phyloP scores from a whole-genome alignment of 257 asterid genomes.

The Nicotiana attenuata region DNA sequence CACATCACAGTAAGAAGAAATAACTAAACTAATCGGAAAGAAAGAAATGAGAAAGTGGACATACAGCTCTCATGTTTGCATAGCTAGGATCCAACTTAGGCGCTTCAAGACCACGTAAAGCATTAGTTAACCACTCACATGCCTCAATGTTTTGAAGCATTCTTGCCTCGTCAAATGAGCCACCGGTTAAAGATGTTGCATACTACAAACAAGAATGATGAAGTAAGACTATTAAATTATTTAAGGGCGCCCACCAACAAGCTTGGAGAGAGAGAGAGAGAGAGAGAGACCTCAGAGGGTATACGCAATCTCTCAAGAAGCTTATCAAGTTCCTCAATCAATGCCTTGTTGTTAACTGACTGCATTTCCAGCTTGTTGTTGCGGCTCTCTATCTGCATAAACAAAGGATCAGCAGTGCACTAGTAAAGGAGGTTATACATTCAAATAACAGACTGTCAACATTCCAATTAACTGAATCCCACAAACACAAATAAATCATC shows the following conservation, averaged over 20 bases:
- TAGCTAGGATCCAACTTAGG: constrained; percentile 71
- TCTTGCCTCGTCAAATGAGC: constrained; percentile 86
- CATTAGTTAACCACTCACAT: constrained; percentile 86
- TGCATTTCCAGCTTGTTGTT: constrained; percentile 98
- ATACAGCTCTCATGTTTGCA: constrained; percentile 74
- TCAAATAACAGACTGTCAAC: not conserved
- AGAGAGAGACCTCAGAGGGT: constrained; percentile 69
- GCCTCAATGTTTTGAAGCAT: constrained; percentile 93
- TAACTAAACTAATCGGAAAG: not conserved
- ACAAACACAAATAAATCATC: not conserved
- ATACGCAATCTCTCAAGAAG: constrained; percentile 77
- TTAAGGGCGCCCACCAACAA: not conserved
- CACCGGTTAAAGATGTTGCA: constrained; percentile 62
- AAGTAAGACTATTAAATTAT: constrained; percentile 3
- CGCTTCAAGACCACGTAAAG: constrained; percentile 62
- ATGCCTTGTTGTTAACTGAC: constrained; percentile 77
- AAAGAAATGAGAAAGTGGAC: constrained; percentile 20
- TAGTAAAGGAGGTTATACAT: constrained; percentile 14
- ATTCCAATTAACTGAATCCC: not conserved
- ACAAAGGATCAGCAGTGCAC: constrained; percentile 17
- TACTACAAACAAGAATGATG: constrained; percentile 46
- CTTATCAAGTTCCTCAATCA: constrained; percentile 90
- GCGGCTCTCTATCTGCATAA: constrained; percentile 80
- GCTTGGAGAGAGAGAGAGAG: not conserved
- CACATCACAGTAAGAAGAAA: not conserved